These are phyloP conservation scores for Calocera viscosa DNA, from an alignment of 768 basidiomycete genomes.

Conservation along the genomic window DNA sequence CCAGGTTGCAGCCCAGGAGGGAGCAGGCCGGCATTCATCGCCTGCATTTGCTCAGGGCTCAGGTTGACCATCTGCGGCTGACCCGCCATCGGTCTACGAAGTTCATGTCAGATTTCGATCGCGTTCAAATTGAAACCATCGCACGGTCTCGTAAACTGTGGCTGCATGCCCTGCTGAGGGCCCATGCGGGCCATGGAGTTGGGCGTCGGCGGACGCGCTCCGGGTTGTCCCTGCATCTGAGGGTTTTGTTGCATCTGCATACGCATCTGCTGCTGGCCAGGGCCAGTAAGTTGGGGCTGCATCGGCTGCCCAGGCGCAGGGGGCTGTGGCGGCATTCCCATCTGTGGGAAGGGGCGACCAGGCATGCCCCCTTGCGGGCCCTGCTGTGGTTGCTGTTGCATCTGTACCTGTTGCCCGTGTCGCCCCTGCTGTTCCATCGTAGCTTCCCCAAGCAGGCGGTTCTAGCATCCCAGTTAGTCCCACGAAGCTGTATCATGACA, in stretches of 20 bases:
- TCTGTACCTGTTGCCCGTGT: constrained; percentile 21
- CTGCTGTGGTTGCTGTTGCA: constrained; percentile 19
- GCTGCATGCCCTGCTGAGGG: constrained; percentile 16
- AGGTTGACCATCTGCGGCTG: constrained; percentile 18
- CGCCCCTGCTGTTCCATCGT: constrained; percentile 7
- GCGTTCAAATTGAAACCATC: background rate
- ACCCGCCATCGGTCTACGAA: constrained; percentile 23
- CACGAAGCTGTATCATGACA: background rate
- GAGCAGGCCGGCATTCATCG: background rate
- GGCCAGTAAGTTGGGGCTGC: constrained; percentile 44
- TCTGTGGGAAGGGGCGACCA: constrained; percentile 25
- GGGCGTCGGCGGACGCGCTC: constrained; percentile 27
- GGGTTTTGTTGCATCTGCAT: constrained; percentile 30
- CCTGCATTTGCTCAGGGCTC: background rate
- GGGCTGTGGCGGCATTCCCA: constrained; percentile 10
- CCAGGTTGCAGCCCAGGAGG: background rate
- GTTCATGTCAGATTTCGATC: background rate
- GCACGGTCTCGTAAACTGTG: background rate
- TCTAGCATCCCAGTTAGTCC: background rate
- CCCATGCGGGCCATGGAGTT: constrained; percentile 34
- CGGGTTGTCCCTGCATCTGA: constrained; percentile 20
- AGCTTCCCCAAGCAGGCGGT: background rate
- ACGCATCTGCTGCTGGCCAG: constrained; percentile 40
- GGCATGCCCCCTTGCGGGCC: constrained; percentile 45
- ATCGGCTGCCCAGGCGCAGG: constrained; percentile 36